Conservation (phyloP, 2,329 filamentous ascomycete genomes). For the Aspergillus unguis region DNA sequence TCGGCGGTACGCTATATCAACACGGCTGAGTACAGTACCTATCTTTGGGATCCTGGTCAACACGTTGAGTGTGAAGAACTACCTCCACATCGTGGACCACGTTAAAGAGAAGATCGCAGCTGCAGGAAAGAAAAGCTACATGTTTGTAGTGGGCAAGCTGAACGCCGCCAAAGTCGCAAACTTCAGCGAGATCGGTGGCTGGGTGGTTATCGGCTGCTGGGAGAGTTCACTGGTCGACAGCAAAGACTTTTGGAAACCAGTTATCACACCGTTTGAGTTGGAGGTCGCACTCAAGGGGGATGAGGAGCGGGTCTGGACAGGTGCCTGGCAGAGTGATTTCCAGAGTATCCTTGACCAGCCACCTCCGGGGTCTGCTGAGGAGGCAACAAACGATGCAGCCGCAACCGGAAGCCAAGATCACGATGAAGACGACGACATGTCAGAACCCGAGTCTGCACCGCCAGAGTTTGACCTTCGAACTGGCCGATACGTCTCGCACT, state of each 20-base stretch:
- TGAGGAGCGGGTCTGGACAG: conserved; percentile 75
- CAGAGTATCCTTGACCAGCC: conserved; percentile 58
- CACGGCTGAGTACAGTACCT: conserved; percentile 72
- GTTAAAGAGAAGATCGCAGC: conserved; percentile 69
- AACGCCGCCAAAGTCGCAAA: conserved; percentile 96
- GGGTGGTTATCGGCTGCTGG: conserved; percentile 98
- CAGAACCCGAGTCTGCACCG: conserved; percentile 64
- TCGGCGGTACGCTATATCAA: conserved; percentile 82
- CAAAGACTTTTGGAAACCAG: conserved; percentile 79
- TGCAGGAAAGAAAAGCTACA: conserved; percentile 91
- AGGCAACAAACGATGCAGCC: conserved; percentile 25
- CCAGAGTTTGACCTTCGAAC: conserved; percentile 92
- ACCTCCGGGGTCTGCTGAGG: conserved; percentile 11
- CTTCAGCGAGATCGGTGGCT: conserved; percentile 90
- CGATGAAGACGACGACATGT: conserved; percentile 58
- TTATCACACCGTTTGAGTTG: conserved; percentile 94
- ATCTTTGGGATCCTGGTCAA: conserved; percentile 95
- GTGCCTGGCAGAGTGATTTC: conserved; percentile 85
- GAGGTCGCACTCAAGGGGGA: conserved; percentile 73
- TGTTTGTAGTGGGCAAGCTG: conserved; percentile 92
- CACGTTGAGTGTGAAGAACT: conserved; percentile 88
- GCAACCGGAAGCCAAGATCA: conserved; percentile 12
- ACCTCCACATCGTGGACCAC: conserved; percentile 73
- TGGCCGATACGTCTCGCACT: conserved; percentile 75
- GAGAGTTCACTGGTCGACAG: conserved; percentile 91